phyloP scores from a whole-genome alignment of 139 green algal genomes.

The Astrephomene gubernaculifera region DNA sequence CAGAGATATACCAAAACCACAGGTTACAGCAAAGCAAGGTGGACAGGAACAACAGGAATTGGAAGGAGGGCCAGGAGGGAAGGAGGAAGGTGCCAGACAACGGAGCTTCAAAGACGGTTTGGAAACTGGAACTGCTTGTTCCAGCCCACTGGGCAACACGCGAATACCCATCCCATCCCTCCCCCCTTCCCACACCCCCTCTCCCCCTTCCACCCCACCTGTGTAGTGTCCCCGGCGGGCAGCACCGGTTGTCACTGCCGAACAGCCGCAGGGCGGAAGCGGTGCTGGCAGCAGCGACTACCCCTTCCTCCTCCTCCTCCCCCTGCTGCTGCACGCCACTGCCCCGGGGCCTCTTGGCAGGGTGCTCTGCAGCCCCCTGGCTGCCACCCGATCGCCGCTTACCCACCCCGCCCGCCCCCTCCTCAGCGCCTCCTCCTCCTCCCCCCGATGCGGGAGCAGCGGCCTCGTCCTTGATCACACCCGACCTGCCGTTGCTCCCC shows the following conservation, averaged over 20 bases:
- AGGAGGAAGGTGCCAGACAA: not conserved
- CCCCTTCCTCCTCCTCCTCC: not conserved
- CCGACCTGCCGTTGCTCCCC: too few species aligned
- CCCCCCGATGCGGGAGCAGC: too few species aligned
- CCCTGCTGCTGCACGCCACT: not conserved
- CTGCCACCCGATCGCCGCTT: not conserved
- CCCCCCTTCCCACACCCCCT: not conserved
- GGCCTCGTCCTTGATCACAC: too few species aligned
- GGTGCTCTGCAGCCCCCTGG: not conserved
- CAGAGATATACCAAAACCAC: too few species aligned
- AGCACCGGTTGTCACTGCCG: constrained; percentile 70
- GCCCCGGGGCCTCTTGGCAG: not conserved
- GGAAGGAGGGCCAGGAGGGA: too few species aligned
- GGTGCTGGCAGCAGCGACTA: not conserved
- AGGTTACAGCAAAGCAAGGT: not conserved
- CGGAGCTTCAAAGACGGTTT: not conserved
- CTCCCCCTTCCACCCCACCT: constrained; percentile 54
- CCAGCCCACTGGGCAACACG: not conserved
- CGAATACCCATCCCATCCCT: not conserved
- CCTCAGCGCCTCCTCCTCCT: too few species aligned
- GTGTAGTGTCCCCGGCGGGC: constrained; percentile 78
- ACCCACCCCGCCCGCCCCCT: not conserved
- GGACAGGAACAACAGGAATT: not conserved
- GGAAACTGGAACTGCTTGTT: not conserved
- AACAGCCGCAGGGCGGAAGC: constrained; percentile 46